Evolutionary conservation across 495 filamentous ascomycete species (phyloP), one percentile per base, ranked within the genome.

Genomic region (Aspergillus conjunctus): DNA sequence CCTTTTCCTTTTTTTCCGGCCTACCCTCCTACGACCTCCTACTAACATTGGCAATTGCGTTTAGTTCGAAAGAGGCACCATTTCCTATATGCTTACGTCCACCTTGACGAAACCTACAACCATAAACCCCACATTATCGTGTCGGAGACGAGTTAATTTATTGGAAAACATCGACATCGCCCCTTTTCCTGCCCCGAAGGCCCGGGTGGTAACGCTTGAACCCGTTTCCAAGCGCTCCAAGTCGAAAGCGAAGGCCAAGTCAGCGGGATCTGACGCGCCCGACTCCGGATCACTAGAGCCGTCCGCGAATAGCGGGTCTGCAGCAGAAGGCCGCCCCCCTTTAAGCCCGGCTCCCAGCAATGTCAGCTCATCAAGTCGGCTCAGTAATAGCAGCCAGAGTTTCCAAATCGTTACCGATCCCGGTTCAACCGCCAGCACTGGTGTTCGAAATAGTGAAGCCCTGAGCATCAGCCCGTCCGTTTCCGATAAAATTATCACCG

Each of bases 11-110:
- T 41, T 22, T 33, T 34, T 20, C 20, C 39, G 54, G 10, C 15
- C 15, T 51, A 44, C 30, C 17, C 37, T 41, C 18, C 18, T 30
- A 9, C 33, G n/a, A 15, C 5, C 7, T 39, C 45, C 12, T 64
- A 30, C 65, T 66, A 60, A 72, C 60, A 45, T 22, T 53, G 26
- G 22, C 26, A 39, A 8, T 32, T 44, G 3, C 39, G 44, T 61
- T 21, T 71, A 97, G 92, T 98, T 98, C 71, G 95, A 98, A 77
- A 87, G 92, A 64, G 94, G 95, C 20, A 91, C 90, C 14, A 91
- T 98, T 66, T 88, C 88, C 8, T 98, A 98, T 75, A 85, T 91
- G 74, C 83, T 98, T 66, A 90, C 90, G 17, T 87, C 93, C 45
- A 97, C 92, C 26, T 68, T 98, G 49, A 98, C 95, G 9, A 86